A percentile compares a stretch with the other conserved stretches of the same genome.
These are phyloP conservation scores for Phyllostachys edulis DNA, from an alignment of 176 grass and related monocot species.

Conservation along the genomic window DNA sequence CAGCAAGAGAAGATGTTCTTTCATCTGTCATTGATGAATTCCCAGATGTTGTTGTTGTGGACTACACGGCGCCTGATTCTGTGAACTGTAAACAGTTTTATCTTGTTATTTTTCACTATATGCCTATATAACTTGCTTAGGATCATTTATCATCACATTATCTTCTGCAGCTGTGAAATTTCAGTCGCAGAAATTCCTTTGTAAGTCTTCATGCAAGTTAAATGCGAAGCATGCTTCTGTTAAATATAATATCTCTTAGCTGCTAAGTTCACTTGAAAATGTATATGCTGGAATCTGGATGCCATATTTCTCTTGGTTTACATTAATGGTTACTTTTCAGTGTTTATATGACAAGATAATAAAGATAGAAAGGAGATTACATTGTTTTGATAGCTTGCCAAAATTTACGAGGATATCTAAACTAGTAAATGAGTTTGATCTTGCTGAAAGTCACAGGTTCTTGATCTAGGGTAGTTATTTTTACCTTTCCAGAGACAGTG, in stretches of 20 bases:
- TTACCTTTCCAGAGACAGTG: neutral
- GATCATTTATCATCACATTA: neutral
- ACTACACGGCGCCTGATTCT: conserved; percentile 74
- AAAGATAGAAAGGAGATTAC: neutral
- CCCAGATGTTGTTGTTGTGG: conserved; percentile 81
- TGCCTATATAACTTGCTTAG: conserved; percentile 4
- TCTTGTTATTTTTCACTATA: neutral
- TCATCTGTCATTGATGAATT: conserved; percentile 62
- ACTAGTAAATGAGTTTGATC: conserved; percentile 14
- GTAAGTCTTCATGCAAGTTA: neutral
- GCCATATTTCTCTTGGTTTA: neutral
- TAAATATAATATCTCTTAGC: neutral
- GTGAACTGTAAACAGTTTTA: conserved; percentile 70
- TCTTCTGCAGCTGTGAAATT: neutral
- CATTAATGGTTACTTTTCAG: neutral
- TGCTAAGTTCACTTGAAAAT: conserved; percentile 4
- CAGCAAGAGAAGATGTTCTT: conserved; percentile 71
- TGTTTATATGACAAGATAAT: neutral
- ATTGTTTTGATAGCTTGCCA: neutral
- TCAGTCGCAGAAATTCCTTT: neutral
- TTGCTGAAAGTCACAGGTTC: neutral
- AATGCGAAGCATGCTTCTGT: neutral
- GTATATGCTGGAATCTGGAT: neutral
- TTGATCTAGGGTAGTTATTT: neutral
- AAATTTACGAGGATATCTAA: neutral